Evolutionary conservation across 768 basidiomycete genomes (phyloP).

Genomic region (Tephrocybe sp.): DNA sequence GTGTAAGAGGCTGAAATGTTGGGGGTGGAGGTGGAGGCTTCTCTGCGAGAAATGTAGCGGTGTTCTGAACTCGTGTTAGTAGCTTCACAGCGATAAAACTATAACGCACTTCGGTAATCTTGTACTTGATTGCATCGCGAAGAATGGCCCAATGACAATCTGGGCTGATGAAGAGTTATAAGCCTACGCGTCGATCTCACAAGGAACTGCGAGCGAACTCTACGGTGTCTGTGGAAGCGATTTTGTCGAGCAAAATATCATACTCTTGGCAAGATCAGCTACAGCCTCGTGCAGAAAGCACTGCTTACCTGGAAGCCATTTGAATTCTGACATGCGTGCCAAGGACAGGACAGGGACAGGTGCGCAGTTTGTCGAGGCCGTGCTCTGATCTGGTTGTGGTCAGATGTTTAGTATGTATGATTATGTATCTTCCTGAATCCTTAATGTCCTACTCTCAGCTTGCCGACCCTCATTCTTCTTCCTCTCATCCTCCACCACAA

Average conservation of each 20-base stretch:
- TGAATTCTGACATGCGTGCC: constrained; percentile 34
- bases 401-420: not conserved
- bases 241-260: constrained; percentile 55
- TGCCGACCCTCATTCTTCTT: constrained; percentile 14
- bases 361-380: not conserved
- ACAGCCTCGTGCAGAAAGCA: not conserved
- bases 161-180: constrained; percentile 37
- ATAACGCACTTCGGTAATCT: constrained; percentile 59
- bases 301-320: constrained; percentile 53
- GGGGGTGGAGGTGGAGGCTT: constrained; percentile 33
- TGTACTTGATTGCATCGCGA: constrained; percentile 71
- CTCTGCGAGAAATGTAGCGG: constrained; percentile 45
- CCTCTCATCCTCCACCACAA: not conserved
- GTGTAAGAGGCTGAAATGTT: constrained; percentile 41
- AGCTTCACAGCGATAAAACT: constrained; percentile 12
- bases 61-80: constrained; percentile 39
- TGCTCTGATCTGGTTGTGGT: not conserved
- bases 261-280: constrained; percentile 43
- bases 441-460: constrained; percentile 32
- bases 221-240: constrained; percentile 64
- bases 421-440: not conserved
- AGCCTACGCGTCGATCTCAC: constrained; percentile 10
- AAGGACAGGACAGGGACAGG: too few relatives aligned
- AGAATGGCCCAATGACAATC: constrained; percentile 76
- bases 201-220: constrained; percentile 42